These are phyloP conservation scores for Cadophora sp. DNA, from an alignment of 2,329 filamentous ascomycete species.

Conservation along the genomic window DNA sequence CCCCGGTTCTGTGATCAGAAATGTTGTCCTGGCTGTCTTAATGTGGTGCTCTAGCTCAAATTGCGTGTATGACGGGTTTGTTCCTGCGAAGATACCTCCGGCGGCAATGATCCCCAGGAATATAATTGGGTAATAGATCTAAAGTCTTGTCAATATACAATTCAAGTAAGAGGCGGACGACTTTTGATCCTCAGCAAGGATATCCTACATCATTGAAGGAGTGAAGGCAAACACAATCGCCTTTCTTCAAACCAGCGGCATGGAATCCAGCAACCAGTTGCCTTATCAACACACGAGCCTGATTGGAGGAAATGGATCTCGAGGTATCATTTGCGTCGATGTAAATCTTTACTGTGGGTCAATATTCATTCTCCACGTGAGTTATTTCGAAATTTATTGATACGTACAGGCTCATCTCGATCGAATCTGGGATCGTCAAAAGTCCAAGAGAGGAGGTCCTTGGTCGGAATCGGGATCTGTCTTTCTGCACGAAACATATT, in stretches of 20 bases:
- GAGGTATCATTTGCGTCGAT: slow-evolving; percentile 37
- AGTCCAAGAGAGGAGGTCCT: slow-evolving; percentile 39
- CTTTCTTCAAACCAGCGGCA: slow-evolving; percentile 36
- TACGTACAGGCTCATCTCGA: slow-evolving; percentile 37
- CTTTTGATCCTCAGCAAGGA: not conserved
- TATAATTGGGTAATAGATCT: slow-evolving; percentile 38
- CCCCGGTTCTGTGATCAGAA: slow-evolving; percentile 40
- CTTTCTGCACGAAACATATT: slow-evolving; percentile 31
- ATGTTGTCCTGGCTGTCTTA: slow-evolving; percentile 36
- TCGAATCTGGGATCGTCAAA: slow-evolving; percentile 36
- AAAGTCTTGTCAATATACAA: not conserved
- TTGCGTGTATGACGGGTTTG: slow-evolving; percentile 41
- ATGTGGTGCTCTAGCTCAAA: slow-evolving; percentile 42
- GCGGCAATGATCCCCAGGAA: slow-evolving; percentile 40
- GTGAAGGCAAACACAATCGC: slow-evolving; percentile 42
- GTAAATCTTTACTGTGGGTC: slow-evolving; percentile 35
- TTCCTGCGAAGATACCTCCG: slow-evolving; percentile 41
- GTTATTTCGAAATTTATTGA: not conserved
- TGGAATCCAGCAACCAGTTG: slow-evolving; percentile 40
- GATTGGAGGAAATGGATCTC: slow-evolving; percentile 38
- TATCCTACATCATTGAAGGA: slow-evolving; percentile 42
- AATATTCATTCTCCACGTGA: not conserved
- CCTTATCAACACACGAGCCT: slow-evolving; percentile 36
- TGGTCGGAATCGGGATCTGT: slow-evolving; percentile 31
- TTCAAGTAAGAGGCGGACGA: not conserved